A percentile compares a stretch with the other conserved stretches of the same genome.
These are phyloP conservation scores for Phytophthora sansomeana DNA, from an alignment of 352 stramenopile genomes.

Conservation along the genomic window DNA sequence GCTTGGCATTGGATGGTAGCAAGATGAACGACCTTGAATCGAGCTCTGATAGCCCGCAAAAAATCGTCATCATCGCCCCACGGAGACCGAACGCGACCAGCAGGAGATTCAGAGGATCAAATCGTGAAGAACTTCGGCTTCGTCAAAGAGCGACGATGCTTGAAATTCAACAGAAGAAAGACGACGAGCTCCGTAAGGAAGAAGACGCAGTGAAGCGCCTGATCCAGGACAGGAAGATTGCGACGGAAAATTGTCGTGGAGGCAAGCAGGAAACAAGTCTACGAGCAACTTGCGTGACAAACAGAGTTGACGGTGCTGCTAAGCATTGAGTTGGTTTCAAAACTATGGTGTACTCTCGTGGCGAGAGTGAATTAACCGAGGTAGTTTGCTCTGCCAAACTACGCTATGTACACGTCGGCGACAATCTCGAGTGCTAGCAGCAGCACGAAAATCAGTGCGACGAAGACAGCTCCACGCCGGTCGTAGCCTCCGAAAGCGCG, in stretches of 20 bases:
- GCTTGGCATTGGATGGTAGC: not conserved
- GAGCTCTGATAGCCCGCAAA: slow-evolving; percentile 2
- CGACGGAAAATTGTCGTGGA: slow-evolving; percentile 42
- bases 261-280: slow-evolving; percentile 25
- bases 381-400: not conserved
- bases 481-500: slow-evolving; percentile 41
- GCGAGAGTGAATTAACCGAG: not conserved
- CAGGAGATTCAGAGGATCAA: slow-evolving; percentile 20
- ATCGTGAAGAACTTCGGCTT: slow-evolving; percentile 41
- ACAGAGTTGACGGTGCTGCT: not conserved
- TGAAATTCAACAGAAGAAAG: slow-evolving; percentile 57
- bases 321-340: not conserved
- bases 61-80: slow-evolving; percentile 30
- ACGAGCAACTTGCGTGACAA: slow-evolving; percentile 5
- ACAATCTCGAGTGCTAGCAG: slow-evolving; percentile 45
- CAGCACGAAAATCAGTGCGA: slow-evolving; percentile 40
- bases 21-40: not conserved
- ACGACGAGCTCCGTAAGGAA: slow-evolving; percentile 50
- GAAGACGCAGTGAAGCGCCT: slow-evolving; percentile 42
- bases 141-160: slow-evolving; percentile 53
- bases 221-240: slow-evolving; percentile 39
- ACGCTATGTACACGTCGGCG: slow-evolving; percentile 32
- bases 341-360: slow-evolving; percentile 5
- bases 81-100: slow-evolving; percentile 2
- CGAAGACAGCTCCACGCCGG: slow-evolving; percentile 33